Evolutionary conservation across 768 basidiomycete species (phyloP).

Genomic region (Tricholoma furcatifolium): DNA sequence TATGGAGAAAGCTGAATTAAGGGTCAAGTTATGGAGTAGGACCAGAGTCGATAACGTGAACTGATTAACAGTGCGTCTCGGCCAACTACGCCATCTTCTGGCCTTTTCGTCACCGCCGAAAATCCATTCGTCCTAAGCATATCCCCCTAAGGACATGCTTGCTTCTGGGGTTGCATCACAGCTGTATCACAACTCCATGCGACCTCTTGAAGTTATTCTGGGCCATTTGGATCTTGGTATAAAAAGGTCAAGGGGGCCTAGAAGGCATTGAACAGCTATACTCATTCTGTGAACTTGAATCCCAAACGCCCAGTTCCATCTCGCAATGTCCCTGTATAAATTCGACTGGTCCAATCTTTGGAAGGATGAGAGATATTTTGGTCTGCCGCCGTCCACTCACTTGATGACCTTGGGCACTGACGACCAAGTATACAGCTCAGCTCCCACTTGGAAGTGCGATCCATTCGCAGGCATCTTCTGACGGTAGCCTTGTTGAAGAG

Average conservation of each 20-base stretch:
- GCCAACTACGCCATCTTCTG: too few species aligned
- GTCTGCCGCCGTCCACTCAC: neutral
- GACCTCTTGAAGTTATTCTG: too few species aligned
- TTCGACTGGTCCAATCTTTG: slow-evolving; percentile 9
- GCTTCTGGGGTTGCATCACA: too few species aligned
- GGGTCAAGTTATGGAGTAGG: neutral
- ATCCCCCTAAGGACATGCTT: too few species aligned
- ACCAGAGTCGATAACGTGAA: neutral
- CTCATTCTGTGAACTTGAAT: neutral
- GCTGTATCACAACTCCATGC: too few species aligned
- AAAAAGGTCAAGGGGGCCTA: too few species aligned
- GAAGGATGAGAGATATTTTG: slow-evolving; percentile 15
- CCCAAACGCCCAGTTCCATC: neutral
- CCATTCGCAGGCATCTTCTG: slow-evolving; percentile 9
- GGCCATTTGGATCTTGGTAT: too few species aligned
- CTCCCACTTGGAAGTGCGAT: neutral
- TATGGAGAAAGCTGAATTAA: too few species aligned
- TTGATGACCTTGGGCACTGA: neutral
- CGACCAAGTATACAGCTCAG: slow-evolving; percentile 4
- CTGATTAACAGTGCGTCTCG: neutral
- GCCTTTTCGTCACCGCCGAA: too few species aligned
- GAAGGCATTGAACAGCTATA: too few species aligned
- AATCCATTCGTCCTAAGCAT: too few species aligned
- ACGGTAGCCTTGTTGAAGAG: slow-evolving; percentile 6
- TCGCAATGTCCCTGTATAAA: slow-evolving; percentile 2